Evolutionary conservation across 805 yeast genomes (phyloP).

Genomic region (Middelhovenomyces tepae): DNA sequence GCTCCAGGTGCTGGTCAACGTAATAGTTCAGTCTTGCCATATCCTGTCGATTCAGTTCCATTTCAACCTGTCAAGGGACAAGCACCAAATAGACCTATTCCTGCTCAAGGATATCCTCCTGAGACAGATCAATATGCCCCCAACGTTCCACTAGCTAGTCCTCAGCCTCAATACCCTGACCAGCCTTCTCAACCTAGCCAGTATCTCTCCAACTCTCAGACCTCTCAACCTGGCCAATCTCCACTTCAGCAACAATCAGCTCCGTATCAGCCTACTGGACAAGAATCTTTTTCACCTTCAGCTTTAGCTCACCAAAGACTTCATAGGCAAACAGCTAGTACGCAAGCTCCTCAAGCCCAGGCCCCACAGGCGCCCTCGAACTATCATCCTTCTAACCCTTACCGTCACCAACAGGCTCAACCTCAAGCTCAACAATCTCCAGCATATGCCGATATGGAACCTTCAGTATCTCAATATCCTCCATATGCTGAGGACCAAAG

Average conservation of each 20-base stretch:
- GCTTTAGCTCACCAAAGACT: too few species aligned
- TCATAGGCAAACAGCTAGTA: background rate
- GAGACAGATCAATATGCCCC: too few species aligned
- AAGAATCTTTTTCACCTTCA: background rate
- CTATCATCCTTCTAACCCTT: slow-evolving; percentile 1
- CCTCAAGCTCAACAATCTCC: slow-evolving; percentile 11
- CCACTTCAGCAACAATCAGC: slow-evolving; percentile 1
- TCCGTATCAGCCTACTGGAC: slow-evolving; percentile 1
- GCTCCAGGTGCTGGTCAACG: slow-evolving; percentile 4
- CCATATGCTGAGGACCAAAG: background rate
- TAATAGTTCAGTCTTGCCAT: background rate
- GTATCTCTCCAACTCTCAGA: too few species aligned
- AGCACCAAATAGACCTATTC: too few species aligned
- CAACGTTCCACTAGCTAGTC: background rate
- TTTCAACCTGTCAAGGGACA: too few species aligned
- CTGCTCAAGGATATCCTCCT: too few species aligned
- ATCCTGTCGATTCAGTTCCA: too few species aligned
- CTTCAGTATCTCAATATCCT: slow-evolving; percentile 4
- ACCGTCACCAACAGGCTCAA: slow-evolving; percentile 10
- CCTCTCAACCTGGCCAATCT: slow-evolving; percentile 1
- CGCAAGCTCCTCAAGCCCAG: slow-evolving; percentile 4
- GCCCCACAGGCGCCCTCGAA: slow-evolving; percentile 4
- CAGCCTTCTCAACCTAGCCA: too few species aligned
- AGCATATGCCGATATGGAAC: background rate
- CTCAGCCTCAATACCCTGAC: background rate